Base-by-base conservation (phyloP, 2,329 filamentous ascomycete genomes). In the Penicillium sp. region DNA sequence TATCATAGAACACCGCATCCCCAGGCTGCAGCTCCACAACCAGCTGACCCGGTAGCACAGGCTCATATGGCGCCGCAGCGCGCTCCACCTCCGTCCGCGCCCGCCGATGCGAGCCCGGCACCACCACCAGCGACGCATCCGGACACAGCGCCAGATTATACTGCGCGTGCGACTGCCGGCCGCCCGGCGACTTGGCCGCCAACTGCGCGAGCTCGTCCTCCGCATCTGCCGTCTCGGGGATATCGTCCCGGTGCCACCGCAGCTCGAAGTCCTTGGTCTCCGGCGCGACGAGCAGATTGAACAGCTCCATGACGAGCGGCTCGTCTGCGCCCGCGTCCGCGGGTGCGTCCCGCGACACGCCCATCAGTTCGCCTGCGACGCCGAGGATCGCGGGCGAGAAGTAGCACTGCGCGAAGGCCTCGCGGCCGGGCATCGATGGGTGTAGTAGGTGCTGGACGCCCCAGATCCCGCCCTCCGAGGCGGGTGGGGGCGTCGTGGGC, bases 1-100 rank as follows among this genome's bases (percentile, higher is more conserved):
- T 94, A 64, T 94, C 82, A 60, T 94, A 94, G 57, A 94, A 94
- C 28, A 86, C 86, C 11, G 85, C 80, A 65, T 94, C 88, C 0
- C 88, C 88, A 0, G 87, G 76, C 47, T 77, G 69, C 46, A 94
- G 70, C 58, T 71, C 59, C 11, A 94, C 87, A 3, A 78, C 67
- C 10, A 83, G 58, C 70, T 89, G 82, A 0, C 71, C 79, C 0
- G 82, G 80, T 51, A 93, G 54, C 2, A 69, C 57, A 2, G 68
- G 58, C 51, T 83, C 83, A 54, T 80, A 85, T 0, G 84, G 82
- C 14, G 73, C 79, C 0, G 86, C 87, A 5, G 57, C 64, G 9
- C 87, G 74, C 74, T 94, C 89, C 1, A 54, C 60, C 4, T 80
- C 75, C 1, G 87, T 94, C 30, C 87, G 71, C 21, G 85, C 77